phyloP scores from a whole-genome alignment of 1,284 basidiomycete genomes.

The Sparassis latifolia region DNA sequence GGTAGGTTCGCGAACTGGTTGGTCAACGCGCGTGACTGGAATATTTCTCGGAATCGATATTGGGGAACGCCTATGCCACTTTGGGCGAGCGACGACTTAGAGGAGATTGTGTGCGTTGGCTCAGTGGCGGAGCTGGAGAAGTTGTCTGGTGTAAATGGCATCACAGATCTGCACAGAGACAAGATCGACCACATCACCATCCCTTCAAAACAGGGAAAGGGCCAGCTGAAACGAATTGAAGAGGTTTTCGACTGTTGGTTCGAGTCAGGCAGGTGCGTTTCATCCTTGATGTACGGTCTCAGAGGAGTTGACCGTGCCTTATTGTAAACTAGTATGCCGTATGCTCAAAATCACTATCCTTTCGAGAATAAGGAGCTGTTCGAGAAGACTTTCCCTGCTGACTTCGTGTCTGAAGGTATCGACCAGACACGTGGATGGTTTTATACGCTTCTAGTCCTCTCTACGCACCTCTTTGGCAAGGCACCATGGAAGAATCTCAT shows the following conservation, averaged over 20 bases:
- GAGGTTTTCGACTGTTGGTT: conserved; percentile 99
- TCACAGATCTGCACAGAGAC: conserved; percentile 93
- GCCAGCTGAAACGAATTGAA: conserved; percentile 81
- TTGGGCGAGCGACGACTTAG: conserved; percentile 91
- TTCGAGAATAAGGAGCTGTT: conserved; percentile 94
- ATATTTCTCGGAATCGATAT: conserved; percentile 97
- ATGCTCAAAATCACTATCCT: conserved; percentile 96
- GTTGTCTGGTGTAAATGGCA: conserved; percentile 79
- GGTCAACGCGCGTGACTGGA: conserved; percentile 97
- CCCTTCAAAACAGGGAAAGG: conserved; percentile 89
- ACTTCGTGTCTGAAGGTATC: conserved; percentile 97
- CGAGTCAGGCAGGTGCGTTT: conserved; percentile 76
- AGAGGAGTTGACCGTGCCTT: not conserved
- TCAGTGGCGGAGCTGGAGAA: conserved; percentile 88
- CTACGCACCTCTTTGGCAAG: conserved; percentile 88
- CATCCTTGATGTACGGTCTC: conserved; percentile 42
- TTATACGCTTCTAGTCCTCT: conserved; percentile 88
- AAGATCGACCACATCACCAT: conserved; percentile 93
- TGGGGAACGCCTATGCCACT: conserved; percentile 99
- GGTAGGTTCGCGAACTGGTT: conserved; percentile 97
- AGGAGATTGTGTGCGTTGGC: conserved; percentile 89
- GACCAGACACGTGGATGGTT: conserved; percentile 98
- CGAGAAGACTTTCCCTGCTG: conserved; percentile 87
- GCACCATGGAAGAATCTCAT: conserved; percentile 99
- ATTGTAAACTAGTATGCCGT: conserved; percentile 78